Base-by-base conservation (phyloP, 2,329 filamentous ascomycete genomes). In the Ceratocystiopsis sp. region DNA sequence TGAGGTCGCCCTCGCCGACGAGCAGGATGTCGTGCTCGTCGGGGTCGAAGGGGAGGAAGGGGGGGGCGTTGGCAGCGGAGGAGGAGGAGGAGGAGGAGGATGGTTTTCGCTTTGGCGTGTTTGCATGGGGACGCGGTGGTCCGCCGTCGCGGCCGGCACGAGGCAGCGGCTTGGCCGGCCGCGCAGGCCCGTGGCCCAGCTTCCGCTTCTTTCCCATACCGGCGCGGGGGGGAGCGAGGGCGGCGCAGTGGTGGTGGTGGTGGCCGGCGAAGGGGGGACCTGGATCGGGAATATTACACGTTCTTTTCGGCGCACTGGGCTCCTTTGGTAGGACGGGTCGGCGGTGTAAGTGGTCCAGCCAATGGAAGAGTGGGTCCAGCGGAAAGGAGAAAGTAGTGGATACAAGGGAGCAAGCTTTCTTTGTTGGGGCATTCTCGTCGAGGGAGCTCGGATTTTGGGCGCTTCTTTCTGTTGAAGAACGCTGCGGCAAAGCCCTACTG, bases 1-100 rank as follows among this genome's bases (percentile, higher is more conserved):
- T 85, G 55, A 91, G 74, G 59, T 93, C 84, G 50, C 76, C 84
- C 56, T 91, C 84, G 53, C 84, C 84, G 42, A 89, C 62, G 3
- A 89, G 71, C 8, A 91, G 73, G 49, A 89, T 84, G 52, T 70
- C 64, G 50, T 86, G 75, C 52, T 71, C 75, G 34, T 71, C 75
- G 35, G 71, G 62, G 19, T 67, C 59, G 59, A 89, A 87, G 15
- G 83, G 83, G 18, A 87, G 76, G 9, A 29, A 29, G 25, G 25
- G 25, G 9, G 25, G 5, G 25, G 25, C 25, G 21, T 8, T 8
- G 4, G 64, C 71, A 19, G 68, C 55, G 52, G 42, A 60, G 47
- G 16, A 45, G 46, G 34, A 41, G 15, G 36, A 43, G 32, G 38
- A 9, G n/a, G 35, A 32, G 25, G 16, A 34, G 14, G 38, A 10